phyloP scores from a whole-genome alignment of 2,329 filamentous ascomycete genomes.

The Epichloe aotearoae region DNA sequence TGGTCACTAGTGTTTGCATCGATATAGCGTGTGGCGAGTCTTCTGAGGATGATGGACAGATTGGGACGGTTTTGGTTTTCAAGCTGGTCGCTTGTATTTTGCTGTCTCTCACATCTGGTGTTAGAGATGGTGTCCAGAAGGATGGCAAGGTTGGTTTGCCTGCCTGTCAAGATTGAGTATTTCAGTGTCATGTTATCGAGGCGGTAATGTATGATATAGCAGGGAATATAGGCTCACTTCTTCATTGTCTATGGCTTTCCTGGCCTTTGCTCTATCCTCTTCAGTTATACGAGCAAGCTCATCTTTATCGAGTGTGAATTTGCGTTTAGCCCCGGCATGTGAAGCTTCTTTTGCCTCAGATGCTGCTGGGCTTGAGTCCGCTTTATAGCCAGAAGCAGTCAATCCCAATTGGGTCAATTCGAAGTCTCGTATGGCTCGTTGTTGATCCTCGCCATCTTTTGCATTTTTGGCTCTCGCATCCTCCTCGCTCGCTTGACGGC shows the following conservation, averaged over 20 bases:
- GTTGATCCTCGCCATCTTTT: conserved; percentile 55
- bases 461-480: conserved; percentile 44
- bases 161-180: conserved; percentile 35
- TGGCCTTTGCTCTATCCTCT: conserved; percentile 57
- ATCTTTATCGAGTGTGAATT: conserved; percentile 61
- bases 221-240: conserved; percentile 32
- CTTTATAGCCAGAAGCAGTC: conserved; percentile 25
- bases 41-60: conserved; percentile 62
- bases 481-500: conserved; percentile 48
- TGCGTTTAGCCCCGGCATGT: conserved; percentile 44
- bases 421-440: conserved; percentile 65
- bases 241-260: conserved; percentile 58
- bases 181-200: conserved; percentile 2
- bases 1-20: conserved; percentile 61
- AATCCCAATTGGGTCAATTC: conserved; percentile 71
- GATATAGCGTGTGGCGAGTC: conserved; percentile 60
- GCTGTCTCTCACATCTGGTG: conserved; percentile 38
- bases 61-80: conserved; percentile 51
- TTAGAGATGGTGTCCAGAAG: conserved; percentile 86
- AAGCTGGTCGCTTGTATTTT: conserved; percentile 43
- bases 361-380: conserved; percentile 14
- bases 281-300: conserved; percentile 58
- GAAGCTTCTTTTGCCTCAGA: neutral
- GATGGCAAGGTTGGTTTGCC: conserved; percentile 61
- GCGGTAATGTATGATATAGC: neutral